Base-by-base conservation (phyloP, 352 stramenopile species). In the Phytophthora kernoviae region DNA sequence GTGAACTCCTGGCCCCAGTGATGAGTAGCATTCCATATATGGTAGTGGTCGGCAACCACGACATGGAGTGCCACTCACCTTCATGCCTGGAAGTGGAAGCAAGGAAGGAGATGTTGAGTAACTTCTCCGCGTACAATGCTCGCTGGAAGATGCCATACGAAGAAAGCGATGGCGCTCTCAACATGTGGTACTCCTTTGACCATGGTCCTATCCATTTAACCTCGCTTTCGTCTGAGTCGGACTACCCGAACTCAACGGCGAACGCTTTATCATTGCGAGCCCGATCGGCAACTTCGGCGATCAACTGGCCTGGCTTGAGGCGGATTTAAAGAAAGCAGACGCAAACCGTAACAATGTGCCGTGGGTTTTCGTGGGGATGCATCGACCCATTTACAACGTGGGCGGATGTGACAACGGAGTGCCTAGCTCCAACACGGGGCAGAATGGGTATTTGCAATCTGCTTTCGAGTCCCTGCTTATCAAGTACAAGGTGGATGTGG, bases 401-500 rank as follows among this genome's bases (percentile, higher is more conserved):
- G 34, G 5, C 6, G 14, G 40, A 4, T 43, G 21, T 11, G 26
- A 47, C 1, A 43, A 64, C 21, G 52, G 55, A 39, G 39, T 85
- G 46, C 15, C 54, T 14, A 39, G 9, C 3, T 14, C 33, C 9
- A 8, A 11, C 10, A 61, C 54, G 9, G 41, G 39, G 26, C 22
- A 70, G 7, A 54, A 58, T 14, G 48, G 50, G 7, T 21, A 36
- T 11, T 22, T 94, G 33, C 77, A 91, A 45, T 36, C 34, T 1
- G 78, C 81, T 0, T 89, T 97, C 36, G 88, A 96, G 46, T 69
- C 68, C 17, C 68, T 97, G 14, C 81, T 96, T 20, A 65, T 91
- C 47, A 87, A 88, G 63, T 92, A 92, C 78, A 66, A 72, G 9
- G 88, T 97, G 2, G 87, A 96, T 55, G 58, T 95, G 18, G 88